Percentiles rank a stretch among this genome's conserved stretches.
Conservation (phyloP, 2,329 filamentous ascomycete genomes). For the Fusarium sp. region DNA sequence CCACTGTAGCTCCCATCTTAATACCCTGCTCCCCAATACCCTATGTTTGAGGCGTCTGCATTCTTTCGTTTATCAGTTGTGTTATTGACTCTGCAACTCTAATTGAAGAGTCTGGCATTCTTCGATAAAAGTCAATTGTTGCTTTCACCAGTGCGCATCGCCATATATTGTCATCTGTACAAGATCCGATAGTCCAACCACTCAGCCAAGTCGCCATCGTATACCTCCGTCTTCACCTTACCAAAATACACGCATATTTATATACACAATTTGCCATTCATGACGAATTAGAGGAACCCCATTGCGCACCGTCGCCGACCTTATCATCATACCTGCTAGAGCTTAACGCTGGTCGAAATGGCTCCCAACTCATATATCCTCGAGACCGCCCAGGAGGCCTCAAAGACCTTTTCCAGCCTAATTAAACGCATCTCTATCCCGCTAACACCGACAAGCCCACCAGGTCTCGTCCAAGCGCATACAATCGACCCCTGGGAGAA, state of each 20-base stretch:
- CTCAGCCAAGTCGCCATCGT: slow-evolving; percentile 15
- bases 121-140: slow-evolving; percentile 29
- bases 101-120: slow-evolving; percentile 47
- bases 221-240: slow-evolving; percentile 3
- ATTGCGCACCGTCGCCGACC: slow-evolving; percentile 47
- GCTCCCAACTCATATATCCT: slow-evolving; percentile 53
- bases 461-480: slow-evolving; percentile 72
- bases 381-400: slow-evolving; percentile 51
- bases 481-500: slow-evolving; percentile 82
- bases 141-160: slow-evolving; percentile 6
- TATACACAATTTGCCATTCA: slow-evolving; percentile 35
- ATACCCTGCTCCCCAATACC: slow-evolving; percentile 41
- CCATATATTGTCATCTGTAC: slow-evolving; percentile 11
- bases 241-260: slow-evolving; percentile 8
- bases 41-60: slow-evolving; percentile 12
- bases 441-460: slow-evolving; percentile 69
- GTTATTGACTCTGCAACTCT: slow-evolving; percentile 12
- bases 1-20: slow-evolving; percentile 44
- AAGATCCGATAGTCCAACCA: slow-evolving; percentile 19
- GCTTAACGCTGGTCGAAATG: slow-evolving; percentile 56
- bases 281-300: slow-evolving; percentile 44
- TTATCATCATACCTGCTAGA: slow-evolving; percentile 30
- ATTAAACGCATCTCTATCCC: slow-evolving; percentile 71
- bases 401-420: slow-evolving; percentile 55
- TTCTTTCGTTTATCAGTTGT: slow-evolving; percentile 38